Base-by-base conservation (phyloP, 177 flowering plant genomes). In the Tripterygium wilfordii region DNA sequence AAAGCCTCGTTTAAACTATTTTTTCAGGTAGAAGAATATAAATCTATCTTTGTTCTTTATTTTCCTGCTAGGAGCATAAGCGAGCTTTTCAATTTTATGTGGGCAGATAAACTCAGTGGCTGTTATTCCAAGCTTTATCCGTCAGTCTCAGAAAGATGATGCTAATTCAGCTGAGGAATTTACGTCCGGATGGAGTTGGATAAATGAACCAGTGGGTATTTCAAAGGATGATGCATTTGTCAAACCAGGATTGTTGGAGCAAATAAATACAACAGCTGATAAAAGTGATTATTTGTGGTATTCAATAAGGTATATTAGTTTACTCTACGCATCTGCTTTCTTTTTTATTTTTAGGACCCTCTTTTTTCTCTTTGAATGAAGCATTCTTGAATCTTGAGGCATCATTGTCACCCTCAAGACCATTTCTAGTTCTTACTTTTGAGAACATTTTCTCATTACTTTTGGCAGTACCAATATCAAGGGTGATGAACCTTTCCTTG, bases 211-310 rank as follows among this genome's bases (percentile, higher is more conserved):
- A 31, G 79, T 89, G 19, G 99, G 97, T 22, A 77, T 87, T 48
- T 80, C 97, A 42, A 83, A 72, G 64, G 61, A 64, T 13, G 46
- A 60, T 61, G 67, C 90, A 45, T 75, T 94, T 50, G 48, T 41
- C 15, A 87, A 66, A 63, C 35, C 36, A 26, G 90, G 95, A 39
- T 61, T 90, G 26, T 7, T 77, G 38, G 99, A 94, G 75, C 99
- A 94, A 60, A 87, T 94, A 62, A 94, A 82, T 61, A 81, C 86
- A 4, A 89, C 99, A 36, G 86, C 99, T 59, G 99, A 94, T 68
- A 63, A 60, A 68, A 94, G 97, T 69, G 99, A 94, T 61, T 87
- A 94, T 56, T 63, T 94, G 60, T 94, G 99, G 99, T 94, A 94
- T 70, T 89, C 99, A 26, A 17, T 79, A 42, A 89, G 99, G 99